Evolutionary conservation across 139 green algal species (phyloP).

Genomic region (Chlorella ohadii): DNA sequence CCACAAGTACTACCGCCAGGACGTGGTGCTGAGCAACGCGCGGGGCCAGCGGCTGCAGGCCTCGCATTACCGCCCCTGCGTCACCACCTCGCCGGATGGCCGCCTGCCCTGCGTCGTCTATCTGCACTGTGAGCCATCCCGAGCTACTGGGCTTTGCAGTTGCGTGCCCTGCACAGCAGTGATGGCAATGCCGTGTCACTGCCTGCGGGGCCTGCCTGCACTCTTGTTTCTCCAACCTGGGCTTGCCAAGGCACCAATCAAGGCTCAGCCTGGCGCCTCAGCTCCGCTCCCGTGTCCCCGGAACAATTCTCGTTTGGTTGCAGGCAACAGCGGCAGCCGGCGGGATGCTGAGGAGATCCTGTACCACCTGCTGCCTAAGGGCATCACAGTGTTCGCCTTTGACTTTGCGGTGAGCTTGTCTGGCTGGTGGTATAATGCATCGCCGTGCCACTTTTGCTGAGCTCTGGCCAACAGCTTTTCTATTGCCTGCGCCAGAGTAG

Average conservation of each 20-base stretch:
- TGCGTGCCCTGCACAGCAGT: no score
- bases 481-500: no score
- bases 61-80: constrained; percentile 74
- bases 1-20: constrained; percentile 58
- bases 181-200: no score
- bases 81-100: constrained; percentile 48
- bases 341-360: constrained; percentile 87
- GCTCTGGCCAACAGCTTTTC: no score
- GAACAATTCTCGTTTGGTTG: background rate
- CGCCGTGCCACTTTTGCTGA: no score
- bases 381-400: constrained; percentile 83
- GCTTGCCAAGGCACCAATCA: background rate
- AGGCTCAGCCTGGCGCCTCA: no score
- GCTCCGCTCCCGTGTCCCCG: no score
- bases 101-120: constrained; percentile 84
- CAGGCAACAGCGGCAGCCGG: constrained; percentile 83
- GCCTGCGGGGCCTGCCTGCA: no score
- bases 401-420: constrained; percentile 81
- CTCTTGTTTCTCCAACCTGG: no score
- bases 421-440: no score
- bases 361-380: constrained; percentile 74
- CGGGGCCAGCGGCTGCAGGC: constrained; percentile 71
- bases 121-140: constrained; percentile 75
- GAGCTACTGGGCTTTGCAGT: no score
- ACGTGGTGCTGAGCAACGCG: constrained; percentile 71